Percentiles rank a stretch among this genome's conserved stretches.
These are phyloP conservation scores for Chalaropsis ovoidea DNA, from an alignment of 2,329 filamentous ascomycete genomes.

Conservation along the genomic window DNA sequence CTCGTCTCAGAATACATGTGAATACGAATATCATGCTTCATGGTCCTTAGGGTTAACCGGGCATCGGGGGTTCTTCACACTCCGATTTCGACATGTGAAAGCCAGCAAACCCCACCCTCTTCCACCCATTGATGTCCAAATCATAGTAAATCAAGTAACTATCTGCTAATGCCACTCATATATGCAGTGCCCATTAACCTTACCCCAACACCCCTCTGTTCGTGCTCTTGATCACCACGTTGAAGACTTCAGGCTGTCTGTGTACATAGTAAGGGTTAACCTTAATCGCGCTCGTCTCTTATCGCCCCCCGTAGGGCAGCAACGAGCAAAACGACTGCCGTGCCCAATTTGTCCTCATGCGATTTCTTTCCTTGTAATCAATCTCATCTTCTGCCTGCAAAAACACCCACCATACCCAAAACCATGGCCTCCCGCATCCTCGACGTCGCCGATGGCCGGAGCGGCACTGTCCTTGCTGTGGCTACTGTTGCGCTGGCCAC, in stretches of 20 bases:
- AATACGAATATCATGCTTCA: neutral
- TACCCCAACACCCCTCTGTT: too few relatives aligned
- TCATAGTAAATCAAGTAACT: too few relatives aligned
- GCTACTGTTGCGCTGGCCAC: constrained; percentile 36
- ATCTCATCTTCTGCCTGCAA: neutral
- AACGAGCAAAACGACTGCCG: neutral
- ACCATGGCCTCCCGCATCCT: constrained; percentile 21
- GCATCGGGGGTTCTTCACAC: neutral
- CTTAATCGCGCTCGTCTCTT: constrained; percentile 5
- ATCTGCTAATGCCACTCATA: too few relatives aligned
- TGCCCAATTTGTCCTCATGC: neutral
- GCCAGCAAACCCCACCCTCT: too few relatives aligned
- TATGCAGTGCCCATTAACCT: too few relatives aligned
- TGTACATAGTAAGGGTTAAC: neutral
- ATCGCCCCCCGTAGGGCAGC: neutral
- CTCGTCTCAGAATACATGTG: neutral
- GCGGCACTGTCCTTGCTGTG: constrained; percentile 34
- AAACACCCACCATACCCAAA: neutral
- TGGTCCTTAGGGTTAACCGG: neutral
- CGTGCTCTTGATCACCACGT: neutral
- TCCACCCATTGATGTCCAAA: too few relatives aligned
- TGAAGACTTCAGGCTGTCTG: neutral
- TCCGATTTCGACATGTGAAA: too few relatives aligned
- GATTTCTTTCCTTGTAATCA: neutral
- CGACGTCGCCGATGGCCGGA: constrained; percentile 17